Evolutionary conservation across 768 basidiomycete species (phyloP), one percentile per base, ranked within the genome.

Genomic region (Roridomyces roridus): DNA sequence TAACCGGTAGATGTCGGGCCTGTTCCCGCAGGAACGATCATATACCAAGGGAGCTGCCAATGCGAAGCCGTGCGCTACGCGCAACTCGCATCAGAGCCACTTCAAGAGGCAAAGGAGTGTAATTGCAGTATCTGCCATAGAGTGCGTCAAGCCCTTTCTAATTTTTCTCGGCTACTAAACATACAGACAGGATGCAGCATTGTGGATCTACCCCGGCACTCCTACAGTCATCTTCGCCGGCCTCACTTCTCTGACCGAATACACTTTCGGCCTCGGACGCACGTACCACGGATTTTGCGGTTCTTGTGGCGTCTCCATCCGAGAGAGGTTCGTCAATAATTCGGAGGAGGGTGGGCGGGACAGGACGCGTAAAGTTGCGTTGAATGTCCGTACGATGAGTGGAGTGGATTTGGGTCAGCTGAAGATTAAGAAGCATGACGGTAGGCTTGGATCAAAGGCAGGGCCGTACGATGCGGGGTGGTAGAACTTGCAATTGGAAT

Each of bases 341-440:
- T 3, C 4, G 39, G 39, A n/a, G 5, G 39, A 23, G 20, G 15
- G 9, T 9, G 39, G 39, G 15, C 3, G 31, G 31, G 31, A 34
- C 31, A 10, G 31, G 10, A 34, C 31, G 31, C 31, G 31, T 34
- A 34, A 15, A 15, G 23, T 44, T 10, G 51, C 43, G 18, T 6
- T 53, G 34, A 53, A 53, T 23, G 35, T 46, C 2, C 51, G 51
- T 18, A 37, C 44, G 35, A 53, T 53, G 43, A 21, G 46, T 39
- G 51, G 35, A 14, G 15, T 43, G 12, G 25, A 37, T 25, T 15
- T 45, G 18, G 35, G 25, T 1, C 24, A 21, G 14, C 5, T 53
- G 23, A 12, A 18, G n/a, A 7, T 39, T 4, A 29, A n/a, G 34
- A 23, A 12, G 41, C 3, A 23, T 24, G 20, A 51, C 9, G 50